Base-by-base conservation (phyloP, 2,329 filamentous ascomycete genomes). In the Cytospora leucostoma region DNA sequence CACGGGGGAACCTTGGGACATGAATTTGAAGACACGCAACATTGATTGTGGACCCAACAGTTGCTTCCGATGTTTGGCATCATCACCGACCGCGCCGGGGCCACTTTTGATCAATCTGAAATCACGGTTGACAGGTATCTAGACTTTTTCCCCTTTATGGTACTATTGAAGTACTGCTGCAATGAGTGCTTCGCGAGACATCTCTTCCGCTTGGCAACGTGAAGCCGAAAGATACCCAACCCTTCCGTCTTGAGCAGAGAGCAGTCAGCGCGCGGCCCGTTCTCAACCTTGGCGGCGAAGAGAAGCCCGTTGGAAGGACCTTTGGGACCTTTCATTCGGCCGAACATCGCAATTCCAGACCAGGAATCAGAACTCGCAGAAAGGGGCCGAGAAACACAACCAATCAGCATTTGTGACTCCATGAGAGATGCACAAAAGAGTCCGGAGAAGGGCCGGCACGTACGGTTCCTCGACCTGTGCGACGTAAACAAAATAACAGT, bases 381-480 rank as follows among this genome's bases (percentile, higher is more conserved):
- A 37, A 53, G 37, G 61, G 64, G 50, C 57, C 58, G 34, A 59
- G 19, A 54, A 19, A 47, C 17, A 34, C 53, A 38, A 35, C 64
- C 64, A 66, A 64, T 64, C 64, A 66, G 56, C 38, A 50, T 32
- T 50, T 13, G 51, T 27, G 37, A 17, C 44, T 49, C 51, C 49
- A 55, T 58, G 55, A 63, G 40, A 44, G 56, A 37, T 61, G 53
- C 27, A 35, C 27, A 49, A 66, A 56, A 66, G 64, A 27, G 38
- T 56, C 64, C 64, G 64, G 64, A 66, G 64, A 61, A 66, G 64
- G 64, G 64, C 64, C 64, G 64, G 57, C 47, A 44, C 35, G 38
- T 37, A 59, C 51, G 56, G 54, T 40, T 47, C 50, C 33, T 40
- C 35, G 56, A 47, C 34, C n/a, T 58, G 61, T 63, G 51, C 54